Conservation (phyloP, 345 rosid species). For the Brassica incana region DNA sequence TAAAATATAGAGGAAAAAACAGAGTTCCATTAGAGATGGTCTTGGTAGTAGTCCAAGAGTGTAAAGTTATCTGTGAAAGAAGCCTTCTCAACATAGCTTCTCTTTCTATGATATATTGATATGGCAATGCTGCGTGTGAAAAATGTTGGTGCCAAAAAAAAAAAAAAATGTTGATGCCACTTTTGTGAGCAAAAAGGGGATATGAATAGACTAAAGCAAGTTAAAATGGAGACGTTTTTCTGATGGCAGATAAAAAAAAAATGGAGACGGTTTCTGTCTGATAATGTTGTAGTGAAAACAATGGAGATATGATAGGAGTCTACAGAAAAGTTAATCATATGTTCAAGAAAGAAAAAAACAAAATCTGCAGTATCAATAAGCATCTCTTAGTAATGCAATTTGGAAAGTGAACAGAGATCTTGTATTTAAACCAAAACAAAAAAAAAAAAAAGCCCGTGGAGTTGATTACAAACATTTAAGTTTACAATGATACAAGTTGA, state of each 20-base stretch:
- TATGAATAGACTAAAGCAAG: too few species aligned
- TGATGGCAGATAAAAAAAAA: too few species aligned
- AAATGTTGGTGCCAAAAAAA: not conserved
- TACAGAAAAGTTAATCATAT: not conserved
- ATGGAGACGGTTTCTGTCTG: not conserved
- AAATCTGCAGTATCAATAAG: not conserved
- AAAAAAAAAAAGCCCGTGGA: not conserved
- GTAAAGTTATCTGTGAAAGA: too few species aligned
- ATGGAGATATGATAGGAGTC: not conserved
- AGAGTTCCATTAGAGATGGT: too few species aligned
- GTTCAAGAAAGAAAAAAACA: not conserved
- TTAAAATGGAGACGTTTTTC: not conserved
- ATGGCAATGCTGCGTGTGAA: too few species aligned
- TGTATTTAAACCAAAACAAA: not conserved
- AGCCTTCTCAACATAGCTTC: too few species aligned
- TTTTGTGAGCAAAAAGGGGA: too few species aligned
- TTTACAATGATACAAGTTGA: slow-evolving; percentile 42
- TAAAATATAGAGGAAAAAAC: too few species aligned
- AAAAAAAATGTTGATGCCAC: too few species aligned
- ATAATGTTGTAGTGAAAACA: not conserved
- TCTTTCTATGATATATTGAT: too few species aligned
- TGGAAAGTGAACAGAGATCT: not conserved
- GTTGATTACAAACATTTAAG: slow-evolving; percentile 29
- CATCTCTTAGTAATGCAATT: not conserved
- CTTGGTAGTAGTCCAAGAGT: too few species aligned